These are phyloP conservation scores for Ilyonectria sp. DNA, from an alignment of 2,329 filamentous ascomycete genomes.

Conservation along the genomic window DNA sequence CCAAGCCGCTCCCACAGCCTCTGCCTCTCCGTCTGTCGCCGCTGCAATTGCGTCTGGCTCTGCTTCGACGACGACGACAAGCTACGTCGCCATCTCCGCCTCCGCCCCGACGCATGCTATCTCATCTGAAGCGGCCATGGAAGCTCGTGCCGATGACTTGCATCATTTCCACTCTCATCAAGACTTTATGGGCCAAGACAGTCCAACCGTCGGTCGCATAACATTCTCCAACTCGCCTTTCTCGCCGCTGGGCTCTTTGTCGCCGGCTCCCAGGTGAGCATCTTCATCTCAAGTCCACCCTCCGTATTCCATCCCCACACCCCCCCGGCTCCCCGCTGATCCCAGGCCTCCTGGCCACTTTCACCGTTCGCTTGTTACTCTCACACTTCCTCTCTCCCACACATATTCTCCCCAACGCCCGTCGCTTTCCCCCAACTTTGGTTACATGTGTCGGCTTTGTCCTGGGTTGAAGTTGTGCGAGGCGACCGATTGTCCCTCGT, in stretches of 20 bases:
- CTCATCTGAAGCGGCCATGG: conserved; percentile 13
- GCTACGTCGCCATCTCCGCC: conserved; percentile 24
- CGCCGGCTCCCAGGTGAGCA: conserved; percentile 49
- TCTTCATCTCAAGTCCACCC: conserved; percentile 42
- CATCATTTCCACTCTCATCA: conserved; percentile 38
- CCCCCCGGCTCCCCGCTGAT: conserved; percentile 39
- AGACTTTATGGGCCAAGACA: conserved; percentile 56
- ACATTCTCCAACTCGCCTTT: conserved; percentile 42
- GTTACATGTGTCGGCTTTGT: conserved; percentile 25
- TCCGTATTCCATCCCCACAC: conserved; percentile 36
- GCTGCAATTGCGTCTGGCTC: conserved; percentile 21
- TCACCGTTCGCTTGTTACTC: conserved; percentile 44
- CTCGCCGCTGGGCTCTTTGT: conserved; percentile 42
- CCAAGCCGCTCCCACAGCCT: conserved; percentile 50
- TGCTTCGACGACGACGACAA: conserved; percentile 15
- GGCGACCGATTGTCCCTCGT: conserved; percentile 40
- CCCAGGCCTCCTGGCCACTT: conserved; percentile 41
- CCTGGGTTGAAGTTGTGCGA: conserved; percentile 44
- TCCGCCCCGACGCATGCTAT: conserved; percentile 29
- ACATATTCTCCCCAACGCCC: conserved; percentile 35
- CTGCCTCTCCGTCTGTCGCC: conserved; percentile 28
- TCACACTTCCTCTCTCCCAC: conserved; percentile 43
- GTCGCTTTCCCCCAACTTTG: conserved; percentile 31
- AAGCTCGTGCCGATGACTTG: conserved; percentile 28
- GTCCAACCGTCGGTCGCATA: conserved; percentile 62